Evolutionary conservation across 148 eudicot species (phyloP).

Genomic region (Suaeda aralocaspica): DNA sequence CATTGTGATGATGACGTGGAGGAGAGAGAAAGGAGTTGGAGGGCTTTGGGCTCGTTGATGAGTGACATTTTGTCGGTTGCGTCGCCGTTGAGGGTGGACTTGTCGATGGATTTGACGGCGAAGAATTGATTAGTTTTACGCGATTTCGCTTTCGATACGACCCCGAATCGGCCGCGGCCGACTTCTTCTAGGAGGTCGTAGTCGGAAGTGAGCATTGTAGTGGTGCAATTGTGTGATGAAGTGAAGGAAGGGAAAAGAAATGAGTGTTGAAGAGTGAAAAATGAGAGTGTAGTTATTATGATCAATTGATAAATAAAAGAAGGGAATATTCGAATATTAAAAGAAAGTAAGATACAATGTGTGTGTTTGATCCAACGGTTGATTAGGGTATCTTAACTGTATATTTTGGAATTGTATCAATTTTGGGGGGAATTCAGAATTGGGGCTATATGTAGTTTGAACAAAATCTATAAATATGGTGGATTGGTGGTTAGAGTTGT

Average conservation of each 20-base stretch:
- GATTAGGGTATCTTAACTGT: no score
- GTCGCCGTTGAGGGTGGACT: conserved; percentile 24
- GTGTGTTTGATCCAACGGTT: no score
- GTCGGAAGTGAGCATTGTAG: conserved; percentile 27
- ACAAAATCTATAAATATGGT: no score
- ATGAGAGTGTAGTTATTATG: background rate
- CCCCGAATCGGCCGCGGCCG: conserved; percentile 63
- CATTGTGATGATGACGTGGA: conserved; percentile 25
- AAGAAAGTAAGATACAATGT: no score
- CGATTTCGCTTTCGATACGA: conserved; percentile 43
- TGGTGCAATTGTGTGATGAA: conserved; percentile 3
- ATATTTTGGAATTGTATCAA: no score
- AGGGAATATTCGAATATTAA: conserved; percentile 9
- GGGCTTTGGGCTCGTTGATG: conserved; percentile 32
- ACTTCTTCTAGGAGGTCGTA: conserved; percentile 47
- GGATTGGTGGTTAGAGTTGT: no score
- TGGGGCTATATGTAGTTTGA: no score
- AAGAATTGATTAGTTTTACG: conserved; percentile 30
- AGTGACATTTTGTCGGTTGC: conserved; percentile 2
- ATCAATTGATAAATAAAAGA: background rate
- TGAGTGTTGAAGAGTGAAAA: background rate
- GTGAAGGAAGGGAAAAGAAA: conserved; percentile 14
- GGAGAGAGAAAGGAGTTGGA: conserved; percentile 40
- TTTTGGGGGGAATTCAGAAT: background rate
- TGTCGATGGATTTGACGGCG: conserved; percentile 57